Evolutionary conservation across 2,329 filamentous ascomycete genomes (phyloP), one percentile per base, ranked within the genome.

Genomic region (Aspergillus phoenicis): DNA sequence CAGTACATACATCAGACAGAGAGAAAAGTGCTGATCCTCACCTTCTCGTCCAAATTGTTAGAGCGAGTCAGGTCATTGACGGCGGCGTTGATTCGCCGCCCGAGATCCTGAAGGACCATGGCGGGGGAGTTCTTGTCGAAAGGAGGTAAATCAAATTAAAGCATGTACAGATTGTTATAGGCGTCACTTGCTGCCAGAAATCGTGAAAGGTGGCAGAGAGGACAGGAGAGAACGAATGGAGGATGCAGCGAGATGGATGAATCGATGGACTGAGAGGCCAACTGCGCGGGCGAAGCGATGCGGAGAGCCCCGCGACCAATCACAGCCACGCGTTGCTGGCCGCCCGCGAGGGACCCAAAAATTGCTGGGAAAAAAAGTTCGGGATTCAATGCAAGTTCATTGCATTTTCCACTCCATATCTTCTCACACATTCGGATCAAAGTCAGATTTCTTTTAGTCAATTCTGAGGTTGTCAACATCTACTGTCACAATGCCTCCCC

Each of bases 91-190:
- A 99, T 98, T 82, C 95, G 95, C 84, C 94, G 93, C 71, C 95
- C 95, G 62, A 99, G 87, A 86, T 99, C 95, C 88, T 97, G 93
- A 75, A 99, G 90, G 85, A 99, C 95, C 95, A 99, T 99, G 75
- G 73, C 76, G 73, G 63, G 61, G 57, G 24, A 36, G 5, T 33
- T 36, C 20, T 8, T 7, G 10, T 22, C 13, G 28, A 26, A 3
- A 17, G 22, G 20, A 11, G 11, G 4, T 30, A 5, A 20, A 47
- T n/a, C 17, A 17, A 20, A 11, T 22, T 43, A 39, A 15, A 15
- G 10, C 11, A 52, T 36, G 24, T 24, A 41, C 15, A 17, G 30
- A 52, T 20, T 48, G 17, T 48, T 45, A 7, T 11, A 38, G 24
- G 13, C 13, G 15, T 7, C 15, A 2, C 22, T 17, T 33, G 3